phyloP scores from a whole-genome alignment of 2,329 filamentous ascomycete species.

The Aspergillus melleus region DNA sequence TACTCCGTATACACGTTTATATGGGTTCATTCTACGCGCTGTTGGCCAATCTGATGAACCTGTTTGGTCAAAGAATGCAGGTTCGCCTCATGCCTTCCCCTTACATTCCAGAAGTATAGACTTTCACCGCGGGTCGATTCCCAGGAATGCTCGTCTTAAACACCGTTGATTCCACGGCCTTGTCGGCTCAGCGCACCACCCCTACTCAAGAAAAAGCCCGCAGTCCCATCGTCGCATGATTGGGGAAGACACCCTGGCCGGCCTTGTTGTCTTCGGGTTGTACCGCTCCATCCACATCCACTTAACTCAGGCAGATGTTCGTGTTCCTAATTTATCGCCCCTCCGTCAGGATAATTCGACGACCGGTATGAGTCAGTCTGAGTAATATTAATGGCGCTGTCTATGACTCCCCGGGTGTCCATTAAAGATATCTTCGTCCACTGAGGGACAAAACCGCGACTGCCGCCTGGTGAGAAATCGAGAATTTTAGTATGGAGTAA shows the following conservation, averaged over 20 bases:
- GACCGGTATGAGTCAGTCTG: constrained; percentile 4
- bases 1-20: no score
- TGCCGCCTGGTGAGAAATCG: background rate
- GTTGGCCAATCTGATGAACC: no score
- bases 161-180: background rate
- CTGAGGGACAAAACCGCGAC: background rate
- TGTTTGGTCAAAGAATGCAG: constrained; percentile 4
- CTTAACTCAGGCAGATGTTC: background rate
- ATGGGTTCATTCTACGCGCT: no score
- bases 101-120: constrained; percentile 3
- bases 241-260: background rate
- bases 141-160: background rate
- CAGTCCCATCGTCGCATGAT: constrained; percentile 4
- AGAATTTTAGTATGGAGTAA: background rate
- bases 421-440: background rate
- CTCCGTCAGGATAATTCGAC: background rate
- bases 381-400: background rate
- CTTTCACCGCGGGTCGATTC: background rate
- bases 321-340: background rate
- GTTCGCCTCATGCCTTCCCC: constrained; percentile 2
- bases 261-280: constrained; percentile 1
- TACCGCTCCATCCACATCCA: constrained; percentile 6
- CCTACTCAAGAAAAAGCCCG: background rate
- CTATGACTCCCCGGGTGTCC: background rate
- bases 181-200: background rate